phyloP scores from a whole-genome alignment of 1,139 yeast genomes.

The Yamadazyma triangularis region DNA sequence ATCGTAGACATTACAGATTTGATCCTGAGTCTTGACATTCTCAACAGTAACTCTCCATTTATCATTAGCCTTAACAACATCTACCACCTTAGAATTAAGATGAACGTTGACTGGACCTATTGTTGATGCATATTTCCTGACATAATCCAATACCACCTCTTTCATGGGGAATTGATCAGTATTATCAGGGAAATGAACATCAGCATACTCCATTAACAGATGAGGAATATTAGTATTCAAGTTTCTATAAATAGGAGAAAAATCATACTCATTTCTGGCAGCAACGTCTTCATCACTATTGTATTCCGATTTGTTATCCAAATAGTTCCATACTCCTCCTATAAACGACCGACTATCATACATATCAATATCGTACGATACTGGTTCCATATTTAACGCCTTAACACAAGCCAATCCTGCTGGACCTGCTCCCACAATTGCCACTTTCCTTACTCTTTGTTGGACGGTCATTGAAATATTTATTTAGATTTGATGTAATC shows the following conservation, averaged over 20 bases:
- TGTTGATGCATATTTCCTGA: conserved; percentile 26
- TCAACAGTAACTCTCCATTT: neutral
- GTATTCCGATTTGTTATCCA: conserved; percentile 18
- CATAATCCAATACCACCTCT: conserved; percentile 32
- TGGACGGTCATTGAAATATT: too few relatives aligned
- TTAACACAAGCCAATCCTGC: conserved; percentile 48
- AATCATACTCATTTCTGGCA: conserved; percentile 15
- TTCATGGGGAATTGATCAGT: conserved; percentile 33
- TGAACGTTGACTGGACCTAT: conserved; percentile 20
- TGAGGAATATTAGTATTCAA: conserved; percentile 46
- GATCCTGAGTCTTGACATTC: neutral
- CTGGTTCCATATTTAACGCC: conserved; percentile 39
- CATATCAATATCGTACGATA: conserved; percentile 30
- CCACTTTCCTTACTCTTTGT: too few relatives aligned
- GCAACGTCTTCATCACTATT: conserved; percentile 27
- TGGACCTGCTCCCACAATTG: conserved; percentile 52
- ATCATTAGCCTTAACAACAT: conserved; percentile 11
- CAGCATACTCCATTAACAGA: conserved; percentile 39
- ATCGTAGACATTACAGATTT: conserved; percentile 22
- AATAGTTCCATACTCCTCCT: conserved; percentile 51
- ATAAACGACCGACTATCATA: conserved; percentile 37
- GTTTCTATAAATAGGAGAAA: conserved; percentile 44
- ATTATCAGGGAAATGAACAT: conserved; percentile 27
- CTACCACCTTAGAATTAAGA: conserved; percentile 20
- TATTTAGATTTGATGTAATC: too few relatives aligned